These are phyloP conservation scores for Dryas alaskensis DNA, from an alignment of 306 rosid genomes.

Conservation along the genomic window DNA sequence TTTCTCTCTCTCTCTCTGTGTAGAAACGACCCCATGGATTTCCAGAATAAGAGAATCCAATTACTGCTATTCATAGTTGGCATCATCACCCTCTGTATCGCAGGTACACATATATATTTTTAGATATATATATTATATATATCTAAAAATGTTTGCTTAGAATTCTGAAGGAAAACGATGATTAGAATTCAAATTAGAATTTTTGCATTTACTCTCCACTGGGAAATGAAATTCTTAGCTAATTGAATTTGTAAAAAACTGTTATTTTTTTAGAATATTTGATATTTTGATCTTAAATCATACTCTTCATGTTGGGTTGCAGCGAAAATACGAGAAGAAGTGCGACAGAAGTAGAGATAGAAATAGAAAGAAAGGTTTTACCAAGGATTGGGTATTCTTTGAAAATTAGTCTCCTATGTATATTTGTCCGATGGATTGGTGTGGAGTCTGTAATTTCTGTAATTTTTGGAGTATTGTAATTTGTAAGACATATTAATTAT, in stretches of 20 bases:
- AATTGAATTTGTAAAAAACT: background rate
- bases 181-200: background rate
- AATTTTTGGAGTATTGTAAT: too few species aligned
- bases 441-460: too few species aligned
- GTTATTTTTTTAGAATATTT: background rate
- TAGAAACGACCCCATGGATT: slow-evolving; percentile 45
- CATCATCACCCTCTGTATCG: slow-evolving; percentile 61
- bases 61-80: slow-evolving; percentile 38
- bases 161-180: background rate
- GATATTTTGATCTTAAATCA: background rate
- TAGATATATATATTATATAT: too few species aligned
- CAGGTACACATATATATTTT: slow-evolving; percentile 41
- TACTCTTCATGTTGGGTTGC: background rate
- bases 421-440: too few species aligned
- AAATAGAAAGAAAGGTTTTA: too few species aligned
- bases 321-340: background rate
- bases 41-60: slow-evolving; percentile 51
- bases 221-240: background rate
- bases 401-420: too few species aligned
- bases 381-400: too few species aligned
- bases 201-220: background rate
- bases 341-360: too few species aligned
- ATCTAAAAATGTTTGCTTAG: background rate
- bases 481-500: too few species aligned
- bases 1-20: too few species aligned